phyloP scores from a whole-genome alignment of 306 rosid species.

The Cicer judaicum region DNA sequence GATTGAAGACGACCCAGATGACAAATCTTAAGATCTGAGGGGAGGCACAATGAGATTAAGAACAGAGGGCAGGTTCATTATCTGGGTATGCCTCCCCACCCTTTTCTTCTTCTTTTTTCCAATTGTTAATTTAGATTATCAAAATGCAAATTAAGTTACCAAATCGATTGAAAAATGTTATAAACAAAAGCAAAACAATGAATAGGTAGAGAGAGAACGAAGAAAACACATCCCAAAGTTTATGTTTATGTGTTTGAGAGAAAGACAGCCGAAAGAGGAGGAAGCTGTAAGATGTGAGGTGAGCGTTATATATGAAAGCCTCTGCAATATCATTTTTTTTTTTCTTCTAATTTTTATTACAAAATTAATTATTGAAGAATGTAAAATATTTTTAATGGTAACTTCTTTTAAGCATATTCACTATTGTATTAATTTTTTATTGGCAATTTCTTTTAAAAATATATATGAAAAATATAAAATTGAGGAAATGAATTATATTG shows the following conservation, averaged over 20 bases:
- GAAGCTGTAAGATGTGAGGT: slow-evolving; percentile 56
- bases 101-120: slow-evolving; percentile 57
- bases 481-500: no score
- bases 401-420: no score
- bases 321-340: slow-evolving; percentile 56
- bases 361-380: background rate
- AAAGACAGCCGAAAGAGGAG: slow-evolving; percentile 58
- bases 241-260: slow-evolving; percentile 55
- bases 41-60: slow-evolving; percentile 80
- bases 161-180: slow-evolving; percentile 61
- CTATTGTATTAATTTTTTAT: no score
- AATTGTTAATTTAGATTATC: slow-evolving; percentile 71
- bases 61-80: slow-evolving; percentile 76
- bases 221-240: slow-evolving; percentile 50
- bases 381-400: background rate
- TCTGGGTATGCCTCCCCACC: slow-evolving; percentile 74
- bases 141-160: slow-evolving; percentile 81
- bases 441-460: no score
- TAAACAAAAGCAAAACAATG: slow-evolving; percentile 42
- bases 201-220: slow-evolving; percentile 49
- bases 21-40: slow-evolving; percentile 90
- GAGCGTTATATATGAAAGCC: slow-evolving; percentile 67
- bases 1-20: slow-evolving; percentile 74
- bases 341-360: background rate
- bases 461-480: no score